Percentiles rank a stretch among this genome's conserved stretches.
Evolutionary conservation across 202 grass and related monocot species (phyloP).

Genomic region (Eragrostis tef): DNA sequence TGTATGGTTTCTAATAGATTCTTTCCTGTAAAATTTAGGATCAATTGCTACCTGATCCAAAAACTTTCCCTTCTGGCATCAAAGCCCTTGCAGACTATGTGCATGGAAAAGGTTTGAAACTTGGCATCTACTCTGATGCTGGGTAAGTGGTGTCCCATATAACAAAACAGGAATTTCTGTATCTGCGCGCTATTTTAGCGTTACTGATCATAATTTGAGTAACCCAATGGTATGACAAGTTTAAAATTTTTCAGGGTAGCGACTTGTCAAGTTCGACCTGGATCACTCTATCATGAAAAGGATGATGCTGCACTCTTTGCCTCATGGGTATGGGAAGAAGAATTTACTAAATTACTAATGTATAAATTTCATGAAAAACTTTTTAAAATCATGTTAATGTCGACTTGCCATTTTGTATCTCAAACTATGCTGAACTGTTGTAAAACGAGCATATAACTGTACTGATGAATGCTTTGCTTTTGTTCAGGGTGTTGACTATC

Average conservation of each 20-base stretch:
- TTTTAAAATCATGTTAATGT: background rate
- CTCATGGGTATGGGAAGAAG: slow-evolving; percentile 72
- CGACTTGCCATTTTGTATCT: slow-evolving; percentile 9
- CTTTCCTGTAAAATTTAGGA: slow-evolving; percentile 56
- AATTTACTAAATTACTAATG: slow-evolving; percentile 28
- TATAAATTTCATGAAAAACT: background rate
- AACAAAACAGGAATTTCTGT: background rate
- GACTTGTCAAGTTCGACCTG: slow-evolving; percentile 96
- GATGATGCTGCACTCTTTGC: slow-evolving; percentile 81
- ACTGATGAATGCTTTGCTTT: slow-evolving; percentile 12
- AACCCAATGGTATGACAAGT: slow-evolving; percentile 21
- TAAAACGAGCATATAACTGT: slow-evolving; percentile 20
- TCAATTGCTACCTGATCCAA: slow-evolving; percentile 79
- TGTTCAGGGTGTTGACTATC: slow-evolving; percentile 80
- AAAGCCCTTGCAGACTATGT: slow-evolving; percentile 93
- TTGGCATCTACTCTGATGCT: slow-evolving; percentile 97
- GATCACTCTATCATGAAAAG: slow-evolving; percentile 76
- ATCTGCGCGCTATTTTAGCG: slow-evolving; percentile 20
- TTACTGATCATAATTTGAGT: slow-evolving; percentile 11
- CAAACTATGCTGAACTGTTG: slow-evolving; percentile 27
- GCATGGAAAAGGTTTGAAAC: slow-evolving; percentile 81
- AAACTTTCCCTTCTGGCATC: slow-evolving; percentile 90
- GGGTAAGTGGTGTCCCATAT: slow-evolving; percentile 53
- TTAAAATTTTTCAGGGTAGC: slow-evolving; percentile 63
- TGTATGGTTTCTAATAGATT: background rate